phyloP scores from a whole-genome alignment of 352 stramenopile species.

The Globisporangium barbulae region DNA sequence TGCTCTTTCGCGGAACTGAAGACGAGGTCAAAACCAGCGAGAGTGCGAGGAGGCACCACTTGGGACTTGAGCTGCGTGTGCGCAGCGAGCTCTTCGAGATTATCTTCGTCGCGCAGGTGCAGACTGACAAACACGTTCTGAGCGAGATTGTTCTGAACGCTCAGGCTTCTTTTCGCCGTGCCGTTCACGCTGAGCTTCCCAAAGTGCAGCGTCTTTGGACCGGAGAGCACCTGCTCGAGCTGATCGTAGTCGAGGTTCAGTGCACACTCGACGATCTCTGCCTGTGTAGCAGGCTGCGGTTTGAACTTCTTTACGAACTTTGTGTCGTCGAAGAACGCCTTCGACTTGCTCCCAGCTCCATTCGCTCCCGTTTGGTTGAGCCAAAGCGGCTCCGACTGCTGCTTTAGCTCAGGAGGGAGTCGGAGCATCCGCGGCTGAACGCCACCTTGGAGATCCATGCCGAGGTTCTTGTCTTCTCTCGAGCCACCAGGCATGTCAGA shows the following conservation, averaged over 20 bases:
- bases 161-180: constrained; percentile 71
- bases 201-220: constrained; percentile 90
- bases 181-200: constrained; percentile 89
- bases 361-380: constrained; percentile 25
- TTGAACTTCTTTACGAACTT: constrained; percentile 94
- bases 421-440: constrained; percentile 40
- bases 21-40: constrained; percentile 89
- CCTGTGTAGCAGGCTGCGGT: constrained; percentile 77
- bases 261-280: constrained; percentile 86
- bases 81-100: constrained; percentile 51
- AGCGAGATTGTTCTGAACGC: constrained; percentile 85
- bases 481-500: constrained; percentile 22
- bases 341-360: constrained; percentile 28
- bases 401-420: constrained; percentile 36
- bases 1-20: constrained; percentile 76
- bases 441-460: constrained; percentile 52
- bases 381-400: constrained; percentile 65
- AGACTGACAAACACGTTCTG: constrained; percentile 80
- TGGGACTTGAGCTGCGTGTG: constrained; percentile 68
- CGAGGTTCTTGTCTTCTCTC: constrained; percentile 44
- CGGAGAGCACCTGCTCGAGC: constrained; percentile 58
- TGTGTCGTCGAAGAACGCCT: constrained; percentile 77
- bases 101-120: constrained; percentile 34
- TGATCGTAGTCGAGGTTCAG: constrained; percentile 68
- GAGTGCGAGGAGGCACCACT: constrained; percentile 73